A percentile compares a stretch with the other conserved stretches of the same genome.
These are phyloP conservation scores for Tolypocladium endophyticum DNA, from an alignment of 2,329 filamentous ascomycete species.

Conservation along the genomic window DNA sequence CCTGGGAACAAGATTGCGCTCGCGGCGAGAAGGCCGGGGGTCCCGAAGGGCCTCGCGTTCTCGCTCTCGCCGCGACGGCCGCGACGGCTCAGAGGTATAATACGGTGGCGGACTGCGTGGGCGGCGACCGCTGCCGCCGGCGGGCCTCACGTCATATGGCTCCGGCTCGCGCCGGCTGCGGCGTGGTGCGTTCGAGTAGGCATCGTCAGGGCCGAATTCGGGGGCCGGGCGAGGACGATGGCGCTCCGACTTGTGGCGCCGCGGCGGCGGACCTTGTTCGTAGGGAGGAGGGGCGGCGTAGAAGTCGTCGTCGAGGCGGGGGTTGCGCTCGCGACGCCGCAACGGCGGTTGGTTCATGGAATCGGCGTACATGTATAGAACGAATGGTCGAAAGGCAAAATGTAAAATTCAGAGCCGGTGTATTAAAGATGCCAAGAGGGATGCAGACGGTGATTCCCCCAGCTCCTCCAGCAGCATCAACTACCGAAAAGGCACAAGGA, in stretches of 20 bases:
- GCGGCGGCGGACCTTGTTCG: slow-evolving; percentile 5
- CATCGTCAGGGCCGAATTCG: slow-evolving; percentile 4
- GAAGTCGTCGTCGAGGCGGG: slow-evolving; percentile 15
- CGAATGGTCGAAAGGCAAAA: too few species aligned
- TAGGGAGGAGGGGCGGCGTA: slow-evolving; percentile 2
- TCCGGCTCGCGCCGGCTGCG: slow-evolving; percentile 4
- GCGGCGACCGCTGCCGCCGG: neutral
- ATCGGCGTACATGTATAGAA: neutral
- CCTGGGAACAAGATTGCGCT: neutral
- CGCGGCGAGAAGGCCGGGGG: neutral
- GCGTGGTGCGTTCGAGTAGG: slow-evolving; percentile 1
- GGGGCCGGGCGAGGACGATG: slow-evolving; percentile 6
- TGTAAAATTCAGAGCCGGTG: neutral
- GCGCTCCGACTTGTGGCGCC: slow-evolving; percentile 13
- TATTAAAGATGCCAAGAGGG: neutral
- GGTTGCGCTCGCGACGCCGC: slow-evolving; percentile 11
- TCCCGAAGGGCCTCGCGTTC: neutral
- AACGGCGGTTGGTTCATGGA: slow-evolving; percentile 14
- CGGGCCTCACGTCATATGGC: neutral
- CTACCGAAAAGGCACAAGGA: neutral
- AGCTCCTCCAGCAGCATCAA: neutral
- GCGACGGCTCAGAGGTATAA: slow-evolving; percentile 2
- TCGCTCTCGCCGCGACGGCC: neutral
- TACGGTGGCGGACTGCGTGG: slow-evolving; percentile 6
- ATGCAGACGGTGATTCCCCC: neutral